Base-by-base conservation (phyloP, 306 rosid genomes). In the Geum urbanum region DNA sequence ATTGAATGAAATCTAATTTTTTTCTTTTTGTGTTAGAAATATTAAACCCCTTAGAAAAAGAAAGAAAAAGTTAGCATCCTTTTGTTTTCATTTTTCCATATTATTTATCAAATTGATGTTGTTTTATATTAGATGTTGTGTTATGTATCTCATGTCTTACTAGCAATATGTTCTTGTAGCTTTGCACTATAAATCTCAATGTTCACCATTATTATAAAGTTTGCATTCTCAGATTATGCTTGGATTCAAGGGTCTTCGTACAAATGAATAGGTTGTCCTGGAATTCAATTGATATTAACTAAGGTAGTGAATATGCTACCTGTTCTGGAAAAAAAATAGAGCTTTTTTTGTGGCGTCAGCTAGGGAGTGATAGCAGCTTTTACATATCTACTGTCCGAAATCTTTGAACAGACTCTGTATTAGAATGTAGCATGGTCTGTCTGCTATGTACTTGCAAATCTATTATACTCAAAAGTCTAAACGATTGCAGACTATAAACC, bases 1-100 rank as follows among this genome's bases (percentile, higher is more conserved):
- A 55, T 76, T 40, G 43, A 76, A 62, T 52, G 63, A 54, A 71
- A 70, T 61, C 65, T 53, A 58, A 63, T 63, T 55, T 69, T 66
- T 54, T 67, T 57, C 67, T 8, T 45, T 16, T 22, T 60, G 41
- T n/a, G 7, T 56, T 70, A 70, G 65, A 58, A 55, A 43, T 8
- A 43, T 44, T 56, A 70, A 70, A 70, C 45, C 65, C 64, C 44
- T 41, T 9, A 44, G 60, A 45, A 9, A 70, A 70, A 55, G 44
- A 69, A 69, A 4, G 3, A 70, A 70, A 55, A n/a, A 43, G 6
- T 41, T 70, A 43, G 32, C 45, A 24, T 18, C 55, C 37, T 69
- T 55, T n/a, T n/a, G 52, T 55, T 22, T 56, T 22, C 9, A 5
- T 22, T 68, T 56, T 56, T 14, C 35, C 53, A 70, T 56, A 55